Evolutionary conservation across 2,329 filamentous ascomycete species (phyloP), one percentile per base, ranked within the genome.

Genomic region (Myriangium duriaei): DNA sequence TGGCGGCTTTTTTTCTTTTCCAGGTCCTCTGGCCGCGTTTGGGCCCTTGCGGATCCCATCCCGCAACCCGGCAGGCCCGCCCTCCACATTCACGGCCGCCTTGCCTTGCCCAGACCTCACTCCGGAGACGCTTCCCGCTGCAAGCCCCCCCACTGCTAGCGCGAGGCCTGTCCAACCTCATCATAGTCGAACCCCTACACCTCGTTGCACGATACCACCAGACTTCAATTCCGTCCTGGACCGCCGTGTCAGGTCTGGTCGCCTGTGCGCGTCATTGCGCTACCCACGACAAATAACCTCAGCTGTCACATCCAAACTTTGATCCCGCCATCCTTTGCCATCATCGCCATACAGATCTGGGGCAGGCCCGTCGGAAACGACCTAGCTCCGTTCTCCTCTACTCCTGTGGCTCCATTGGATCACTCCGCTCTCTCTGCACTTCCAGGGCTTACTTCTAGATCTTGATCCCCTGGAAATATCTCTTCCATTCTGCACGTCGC

Each of bases 401-500:
- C 21, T 26, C 7, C 21, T n/a, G 21, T 26, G 21, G 21, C 21
- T 26, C 21, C 21, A 7, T 26, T 26, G 21, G 21, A 7, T 26
- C 21, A n/a, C 21, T n/a, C 21, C 7, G 21, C 21, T 26, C 21
- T 7, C 21, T 26, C 21, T 26, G 21, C 7, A 26, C n/a, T n/a
- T 26, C 21, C 21, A 7, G 21, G 21, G 21, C 21, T 7, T 26
- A 26, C 21, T 26, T 26, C n/a, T 14, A n/a, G 12, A 34, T 17
- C 32, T 9, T 34, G n/a, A 34, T 15, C 16, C 10, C 32, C 32
- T 16, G 10, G 11, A 15, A 34, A 16, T 16, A 34, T 34, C n/a
- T n/a, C 16, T 18, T 19, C 14, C 9, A 6, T 5, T 24, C 21
- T 26, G 36, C 36, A 39, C 30, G 32, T 33, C 30, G 32, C 30